Base-by-base conservation (phyloP, 352 stramenopile species). In the Pythium monospermum region DNA sequence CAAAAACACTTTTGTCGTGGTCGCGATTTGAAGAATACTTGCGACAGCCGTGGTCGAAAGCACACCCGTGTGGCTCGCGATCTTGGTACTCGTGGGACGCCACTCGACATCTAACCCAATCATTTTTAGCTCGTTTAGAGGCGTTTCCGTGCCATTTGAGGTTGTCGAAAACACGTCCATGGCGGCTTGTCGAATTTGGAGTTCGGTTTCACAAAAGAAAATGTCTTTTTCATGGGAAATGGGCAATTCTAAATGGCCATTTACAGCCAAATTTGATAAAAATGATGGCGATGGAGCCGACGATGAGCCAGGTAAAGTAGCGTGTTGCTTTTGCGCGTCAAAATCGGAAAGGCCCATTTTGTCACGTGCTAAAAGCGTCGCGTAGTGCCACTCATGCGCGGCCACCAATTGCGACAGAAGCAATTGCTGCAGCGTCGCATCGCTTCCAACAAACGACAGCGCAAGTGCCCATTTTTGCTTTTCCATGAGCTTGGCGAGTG, bases 101-200 rank as follows among this genome's bases (percentile, higher is more conserved):
- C 76, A 88, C 45, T 88, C 76, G 8, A 88, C 76, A 37, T 88
- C 76, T 15, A 88, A 57, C 4, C 76, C 74, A 1, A 86, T 60
- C 15, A 83, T 22, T 21, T 52, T 6, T n/a, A n/a, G n/a, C n/a
- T n/a, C n/a, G n/a, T n/a, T n/a, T n/a, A n/a, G n/a, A n/a, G n/a
- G n/a, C n/a, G n/a, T n/a, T n/a, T n/a, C n/a, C n/a, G n/a, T n/a
- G n/a, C n/a, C n/a, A n/a, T n/a, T n/a, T n/a, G n/a, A n/a, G n/a
- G n/a, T n/a, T n/a, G n/a, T n/a, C 75, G 70, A 33, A 73, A 77
- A 38, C 63, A 61, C 2, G 59, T 42, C 28, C 2, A 6, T 8
- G n/a, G 51, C 38, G 13, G 49, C 49, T 5, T 36, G 10, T 4
- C 46, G 45, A 21, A 59, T 35, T 5, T 30, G 37, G 53, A 58